Percentiles rank a stretch among this genome's conserved stretches.
phyloP scores from a whole-genome alignment of 1,139 yeast species.

The Pichia sp. region DNA sequence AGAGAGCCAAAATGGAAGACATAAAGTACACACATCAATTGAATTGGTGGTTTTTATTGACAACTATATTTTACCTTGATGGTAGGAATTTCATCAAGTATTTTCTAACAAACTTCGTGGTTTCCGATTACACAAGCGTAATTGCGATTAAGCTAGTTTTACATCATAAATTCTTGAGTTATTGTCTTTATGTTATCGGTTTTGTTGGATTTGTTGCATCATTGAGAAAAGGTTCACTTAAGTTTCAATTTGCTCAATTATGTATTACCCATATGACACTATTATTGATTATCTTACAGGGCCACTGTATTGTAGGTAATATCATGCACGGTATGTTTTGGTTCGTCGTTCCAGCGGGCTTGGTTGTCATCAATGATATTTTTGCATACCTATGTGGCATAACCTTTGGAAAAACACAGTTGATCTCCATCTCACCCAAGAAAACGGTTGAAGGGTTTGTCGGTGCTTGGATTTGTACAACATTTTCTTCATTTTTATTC shows the following conservation, averaged over 20 bases:
- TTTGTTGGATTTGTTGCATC: conserved; percentile 87
- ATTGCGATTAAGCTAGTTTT: conserved; percentile 33
- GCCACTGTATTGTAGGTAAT: conserved; percentile 86
- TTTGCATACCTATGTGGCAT: conserved; percentile 97
- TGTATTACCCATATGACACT: conserved; percentile 94
- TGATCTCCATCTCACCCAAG: conserved; percentile 91
- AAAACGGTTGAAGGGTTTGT: conserved; percentile 96
- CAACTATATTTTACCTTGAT: conserved; percentile 82
- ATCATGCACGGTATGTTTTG: conserved; percentile 87
- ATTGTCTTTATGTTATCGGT: conserved; percentile 80
- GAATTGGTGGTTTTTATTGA: conserved; percentile 80
- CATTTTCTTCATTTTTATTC: conserved; percentile 61
- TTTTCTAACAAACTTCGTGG: conserved; percentile 38
- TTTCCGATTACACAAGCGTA: conserved; percentile 38
- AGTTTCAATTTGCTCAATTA: conserved; percentile 89
- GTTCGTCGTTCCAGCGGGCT: conserved; percentile 86
- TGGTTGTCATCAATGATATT: conserved; percentile 90
- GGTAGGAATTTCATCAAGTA: conserved; percentile 76
- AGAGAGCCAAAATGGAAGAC: conserved; percentile 71
- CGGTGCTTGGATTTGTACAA: conserved; percentile 97
- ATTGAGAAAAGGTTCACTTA: conserved; percentile 79
- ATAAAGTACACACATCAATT: conserved; percentile 78
- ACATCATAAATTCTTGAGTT: conserved; percentile 81
- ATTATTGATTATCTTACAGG: conserved; percentile 84
- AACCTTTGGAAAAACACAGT: conserved; percentile 88